Base-by-base conservation (phyloP, 495 filamentous ascomycete species). In the Aspergillus nidulans region DNA sequence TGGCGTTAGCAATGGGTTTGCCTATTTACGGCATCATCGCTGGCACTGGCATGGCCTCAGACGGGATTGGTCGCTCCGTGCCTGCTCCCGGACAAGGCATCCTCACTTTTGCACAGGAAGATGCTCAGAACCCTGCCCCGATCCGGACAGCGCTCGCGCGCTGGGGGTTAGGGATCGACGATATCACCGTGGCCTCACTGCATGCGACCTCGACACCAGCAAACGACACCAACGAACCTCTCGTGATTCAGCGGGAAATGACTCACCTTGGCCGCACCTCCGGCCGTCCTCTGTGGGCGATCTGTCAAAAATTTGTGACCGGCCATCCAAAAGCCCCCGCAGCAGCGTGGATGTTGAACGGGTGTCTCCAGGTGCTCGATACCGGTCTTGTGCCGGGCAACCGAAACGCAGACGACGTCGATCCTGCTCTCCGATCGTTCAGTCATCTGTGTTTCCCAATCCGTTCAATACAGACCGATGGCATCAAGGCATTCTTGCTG, bases 331-430 rank as follows among this genome's bases (percentile, higher is more conserved):
- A 97, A 83, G 92, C 94, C 84, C 91, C 92, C 61, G 92, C 92
- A 41, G 92, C 94, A 69, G 92, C 91, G 32, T 97, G 92, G 92
- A 97, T 97, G 92, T 85, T 97, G 80, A 97, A 97, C 74, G 92
- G 92, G 56, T 89, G 87, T 66, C 75, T 97, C 66, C 92, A 97
- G 71, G 89, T 94, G 45, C 78, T 97, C 58, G 92, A 96, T 74
- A 85, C 80, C 40, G 92, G 92, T 60, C 75, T 97, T n/a, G 92
- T 97, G 36, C 92, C 92, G 4, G 92, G 92, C 53, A 97, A 97
- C 75, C 84, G 90, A 57, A 97, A 97, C 61, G 94, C 94, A 44
- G 92, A 97, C 76, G 97, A 97, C 66, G 82, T 97, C 18, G 92
- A 97, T 69, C 79, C 88, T 70, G 84, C 88, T 53, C 90, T 97